Evolutionary conservation across 257 asterid species (phyloP), one percentile per base, ranked within the genome.

Genomic region (Euphrasia confusa): DNA sequence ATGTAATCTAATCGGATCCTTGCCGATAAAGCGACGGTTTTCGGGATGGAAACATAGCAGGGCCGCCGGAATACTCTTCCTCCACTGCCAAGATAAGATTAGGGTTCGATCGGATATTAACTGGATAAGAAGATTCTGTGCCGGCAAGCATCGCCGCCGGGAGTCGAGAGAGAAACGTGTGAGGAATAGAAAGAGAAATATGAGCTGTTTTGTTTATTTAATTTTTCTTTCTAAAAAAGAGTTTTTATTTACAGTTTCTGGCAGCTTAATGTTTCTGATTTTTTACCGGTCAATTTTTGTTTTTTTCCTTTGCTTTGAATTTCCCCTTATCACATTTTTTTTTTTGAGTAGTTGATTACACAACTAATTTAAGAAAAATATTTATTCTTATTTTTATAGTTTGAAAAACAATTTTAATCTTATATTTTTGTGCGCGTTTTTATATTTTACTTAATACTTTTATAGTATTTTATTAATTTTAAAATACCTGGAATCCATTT

Each of bases 141-240:
- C 76, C 74, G 69, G 74, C 75, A 2, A 65, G 75, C 71, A 70
- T 66, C 64, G 74, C 71, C 76, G 76, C 76, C 73, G 73, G 74
- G 61, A 37, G 11, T 54, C 40, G n/a, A 33, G 70, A 21, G 65
- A 52, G 39, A 33, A 32, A 3, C 0, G 37, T 1, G 37, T 32
- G 7, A 32, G 7, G 5, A 32, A 11, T 60, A 45, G 56, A 52
- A 67, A 30, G 65, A 53, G 50, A 26, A 17, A 7, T 33, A 54
- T 10, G 58, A 26, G 48, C 15, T 21, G 24, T 21, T 21, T 21
- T 26, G 1, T 56, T 40, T 4, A 27, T 58, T 60, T 27, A 45
- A 53, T 26, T 32, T 15, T 30, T 48, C 26, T 15, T 63, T 52
- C 14, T 13, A 26, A 35, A 37, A 37, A 37, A 53, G 53, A 40